These are phyloP conservation scores for Galerina sulciceps DNA, from an alignment of 768 basidiomycete species.

Conservation along the genomic window DNA sequence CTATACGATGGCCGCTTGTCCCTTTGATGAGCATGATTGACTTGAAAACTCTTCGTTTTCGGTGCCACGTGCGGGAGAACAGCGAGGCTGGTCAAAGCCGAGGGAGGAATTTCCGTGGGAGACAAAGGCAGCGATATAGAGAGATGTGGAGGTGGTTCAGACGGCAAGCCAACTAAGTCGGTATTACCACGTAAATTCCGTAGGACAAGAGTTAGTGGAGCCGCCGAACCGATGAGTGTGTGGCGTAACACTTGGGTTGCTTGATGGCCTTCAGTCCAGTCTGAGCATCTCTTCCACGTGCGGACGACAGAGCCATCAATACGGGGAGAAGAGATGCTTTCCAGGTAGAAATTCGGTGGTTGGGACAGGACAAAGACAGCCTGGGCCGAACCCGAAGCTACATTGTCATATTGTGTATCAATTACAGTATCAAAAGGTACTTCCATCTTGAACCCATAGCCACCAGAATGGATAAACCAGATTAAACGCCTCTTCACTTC, in stretches of 20 bases:
- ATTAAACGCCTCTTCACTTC: slow-evolving; percentile 66
- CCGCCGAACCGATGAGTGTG: slow-evolving; percentile 64
- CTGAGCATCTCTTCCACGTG: slow-evolving; percentile 66
- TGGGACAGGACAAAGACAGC: slow-evolving; percentile 69
- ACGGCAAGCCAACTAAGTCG: background rate
- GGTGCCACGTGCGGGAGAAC: background rate
- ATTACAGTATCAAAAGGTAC: slow-evolving; percentile 69
- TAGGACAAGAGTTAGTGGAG: slow-evolving; percentile 61
- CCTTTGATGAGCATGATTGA: background rate
- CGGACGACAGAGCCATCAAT: slow-evolving; percentile 36
- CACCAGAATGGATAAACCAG: slow-evolving; percentile 80
- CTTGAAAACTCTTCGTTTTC: background rate
- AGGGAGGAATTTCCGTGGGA: slow-evolving; percentile 19
- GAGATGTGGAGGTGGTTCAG: slow-evolving; percentile 27
- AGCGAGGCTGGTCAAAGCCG: slow-evolving; percentile 4
- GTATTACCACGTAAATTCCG: slow-evolving; percentile 41
- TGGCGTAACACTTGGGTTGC: slow-evolving; percentile 69
- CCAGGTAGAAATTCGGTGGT: slow-evolving; percentile 73
- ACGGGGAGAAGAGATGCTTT: slow-evolving; percentile 41
- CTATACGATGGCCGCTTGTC: slow-evolving; percentile 6
- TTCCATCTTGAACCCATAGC: slow-evolving; percentile 85
- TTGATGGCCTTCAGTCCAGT: slow-evolving; percentile 80
- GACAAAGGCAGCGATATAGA: slow-evolving; percentile 24
- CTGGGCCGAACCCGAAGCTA: slow-evolving; percentile 57
- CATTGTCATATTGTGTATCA: slow-evolving; percentile 58